Evolutionary conservation across 768 basidiomycete species (phyloP).

Genomic region (Leccinum sublutescens): DNA sequence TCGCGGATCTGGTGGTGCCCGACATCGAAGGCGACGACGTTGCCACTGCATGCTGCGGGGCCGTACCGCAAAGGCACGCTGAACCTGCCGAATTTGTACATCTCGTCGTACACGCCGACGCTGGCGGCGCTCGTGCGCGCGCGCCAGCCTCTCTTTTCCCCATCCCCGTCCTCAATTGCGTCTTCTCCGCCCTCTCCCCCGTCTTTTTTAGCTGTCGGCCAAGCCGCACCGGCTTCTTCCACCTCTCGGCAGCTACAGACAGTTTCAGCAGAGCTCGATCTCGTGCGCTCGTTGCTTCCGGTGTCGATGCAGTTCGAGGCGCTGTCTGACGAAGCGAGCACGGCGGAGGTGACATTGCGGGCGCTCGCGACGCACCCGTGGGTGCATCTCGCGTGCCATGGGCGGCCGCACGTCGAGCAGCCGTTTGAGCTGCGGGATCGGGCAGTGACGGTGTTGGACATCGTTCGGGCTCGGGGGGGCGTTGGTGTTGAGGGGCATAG

Average conservation of each 20-base stretch:
- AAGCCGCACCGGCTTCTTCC: conserved; percentile 11
- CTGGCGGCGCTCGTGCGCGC: conserved; percentile 29
- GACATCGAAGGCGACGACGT: conserved; percentile 29
- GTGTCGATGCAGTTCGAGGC: conserved; percentile 9
- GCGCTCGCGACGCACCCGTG: conserved; percentile 23
- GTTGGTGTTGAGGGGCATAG: conserved; percentile 7
- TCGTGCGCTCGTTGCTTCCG: conserved; percentile 20
- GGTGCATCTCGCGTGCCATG: conserved; percentile 36
- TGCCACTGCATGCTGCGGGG: conserved; percentile 36
- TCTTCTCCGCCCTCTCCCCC: not conserved
- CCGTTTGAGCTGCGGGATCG: conserved; percentile 28
- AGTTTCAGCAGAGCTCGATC: conserved; percentile 19
- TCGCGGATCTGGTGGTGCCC: conserved; percentile 36
- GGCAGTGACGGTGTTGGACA: conserved; percentile 16
- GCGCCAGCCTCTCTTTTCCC: conserved; percentile 3
- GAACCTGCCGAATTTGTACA: conserved; percentile 17
- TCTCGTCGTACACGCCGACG: conserved; percentile 37
- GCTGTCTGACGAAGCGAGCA: conserved; percentile 17
- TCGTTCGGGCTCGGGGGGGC: not conserved
- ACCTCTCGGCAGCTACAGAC: conserved; percentile 10
- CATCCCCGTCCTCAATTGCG: not conserved
- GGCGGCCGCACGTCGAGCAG: conserved; percentile 15
- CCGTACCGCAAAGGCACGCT: conserved; percentile 18
- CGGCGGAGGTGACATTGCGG: conserved; percentile 7
- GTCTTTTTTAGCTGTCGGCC: conserved; percentile 22